Evolutionary conservation across 257 asterid species (phyloP), one percentile per base, ranked within the genome.

Genomic region (Paraleonurus japonicus): DNA sequence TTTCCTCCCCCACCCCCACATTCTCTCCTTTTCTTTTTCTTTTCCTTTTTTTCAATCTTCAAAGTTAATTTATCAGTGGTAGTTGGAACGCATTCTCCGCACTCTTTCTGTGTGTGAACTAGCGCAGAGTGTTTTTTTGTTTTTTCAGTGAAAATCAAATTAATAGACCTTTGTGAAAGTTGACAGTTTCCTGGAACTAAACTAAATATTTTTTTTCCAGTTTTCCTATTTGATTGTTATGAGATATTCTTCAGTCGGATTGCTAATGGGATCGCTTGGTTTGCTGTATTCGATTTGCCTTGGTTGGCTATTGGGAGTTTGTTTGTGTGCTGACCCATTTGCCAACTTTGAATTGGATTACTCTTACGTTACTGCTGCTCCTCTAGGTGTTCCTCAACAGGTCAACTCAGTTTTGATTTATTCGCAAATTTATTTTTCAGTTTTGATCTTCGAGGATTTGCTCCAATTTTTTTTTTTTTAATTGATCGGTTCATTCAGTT

Each of bases 301-400:
- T 78, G 82, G 77, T 65, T 27, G 84, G 78, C 61, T 85, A 32
- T 5, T 81, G 65, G 80, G 82, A 28, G 65, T 78, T 53, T 79
- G 88, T 39, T 87, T 81, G 2, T 80, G 85, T 15, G 95, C 76
- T 1, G 98, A 94, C 79, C 97, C 96, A 3, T 90, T 73, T 57
- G 86, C 83, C 32, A 64, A 72, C 80, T 83, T 81, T 73, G 85
- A 85, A 16, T 84, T 95, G 78, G 98, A 81, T 65, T 37, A 82
- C 70, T 85, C 97, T 4, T 94, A 91, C 80, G 82, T 85, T 41
- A 89, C 90, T 37, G 96, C 78, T 65, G 89, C 96, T 61, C 99
- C 99, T 5, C 90, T 91, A n/a, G 98, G 99, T 26, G 86, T 91
- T 72, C 95, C 98, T 64, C 99, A 95, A 71, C 96, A 87, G 98